These are phyloP conservation scores for Arthrobotrys iridis DNA, from an alignment of 2,329 filamentous ascomycete genomes.

Conservation along the genomic window DNA sequence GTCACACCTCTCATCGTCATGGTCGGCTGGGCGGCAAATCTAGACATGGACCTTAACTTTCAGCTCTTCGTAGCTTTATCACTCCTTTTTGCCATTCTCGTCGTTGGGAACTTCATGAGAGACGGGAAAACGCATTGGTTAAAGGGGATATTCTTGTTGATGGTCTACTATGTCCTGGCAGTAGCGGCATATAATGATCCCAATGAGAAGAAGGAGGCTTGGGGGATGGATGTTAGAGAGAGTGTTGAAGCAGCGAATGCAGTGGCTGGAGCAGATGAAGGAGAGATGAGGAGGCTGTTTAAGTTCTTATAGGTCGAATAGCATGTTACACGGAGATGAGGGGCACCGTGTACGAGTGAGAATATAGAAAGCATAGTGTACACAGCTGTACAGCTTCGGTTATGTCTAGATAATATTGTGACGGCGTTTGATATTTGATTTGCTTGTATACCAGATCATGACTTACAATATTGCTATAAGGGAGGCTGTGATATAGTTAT, in stretches of 20 bases:
- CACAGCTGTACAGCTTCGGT: too few relatives aligned
- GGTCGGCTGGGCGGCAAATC: constrained; percentile 79
- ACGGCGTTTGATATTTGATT: too few relatives aligned
- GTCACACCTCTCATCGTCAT: constrained; percentile 85
- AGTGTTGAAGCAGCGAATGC: neutral
- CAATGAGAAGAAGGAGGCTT: constrained; percentile 18
- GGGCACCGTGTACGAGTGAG: too few relatives aligned
- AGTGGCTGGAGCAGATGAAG: neutral
- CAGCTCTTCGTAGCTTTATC: constrained; percentile 85
- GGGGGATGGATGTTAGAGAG: constrained; percentile 5
- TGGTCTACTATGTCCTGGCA: constrained; percentile 59
- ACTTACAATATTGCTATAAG: too few relatives aligned
- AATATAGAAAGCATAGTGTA: neutral
- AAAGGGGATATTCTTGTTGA: constrained; percentile 83
- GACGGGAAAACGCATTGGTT: constrained; percentile 92
- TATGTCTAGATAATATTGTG: too few relatives aligned
- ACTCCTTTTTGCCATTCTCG: constrained; percentile 82
- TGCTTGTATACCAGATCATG: too few relatives aligned
- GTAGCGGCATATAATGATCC: constrained; percentile 35
- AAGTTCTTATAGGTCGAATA: neutral
- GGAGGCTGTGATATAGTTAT: too few relatives aligned
- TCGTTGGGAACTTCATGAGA: constrained; percentile 85
- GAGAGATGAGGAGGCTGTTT: neutral
- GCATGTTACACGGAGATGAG: too few relatives aligned
- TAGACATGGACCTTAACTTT: constrained; percentile 81